phyloP scores from a whole-genome alignment of 2,329 filamentous ascomycete genomes.

The Pestalotiopsis sp. region DNA sequence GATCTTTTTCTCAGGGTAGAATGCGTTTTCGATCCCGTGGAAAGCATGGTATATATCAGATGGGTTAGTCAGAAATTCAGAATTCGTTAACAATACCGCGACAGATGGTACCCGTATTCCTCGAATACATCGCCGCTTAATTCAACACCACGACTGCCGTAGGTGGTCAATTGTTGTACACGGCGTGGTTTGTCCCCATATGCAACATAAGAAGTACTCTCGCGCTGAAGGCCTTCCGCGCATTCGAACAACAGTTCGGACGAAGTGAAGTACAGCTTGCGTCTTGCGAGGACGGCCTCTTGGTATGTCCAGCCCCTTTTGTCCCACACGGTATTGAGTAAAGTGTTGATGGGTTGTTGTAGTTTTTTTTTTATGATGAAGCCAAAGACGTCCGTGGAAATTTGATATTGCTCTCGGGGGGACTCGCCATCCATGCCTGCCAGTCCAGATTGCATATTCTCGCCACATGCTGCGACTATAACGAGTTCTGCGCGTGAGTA shows the following conservation, averaged over 20 bases:
- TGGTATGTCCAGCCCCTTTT: not conserved
- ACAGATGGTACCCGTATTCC: not conserved
- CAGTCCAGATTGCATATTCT: not conserved
- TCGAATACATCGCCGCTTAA: not conserved
- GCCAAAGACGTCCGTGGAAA: not conserved
- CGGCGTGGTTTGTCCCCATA: too few species aligned
- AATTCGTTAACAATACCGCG: not conserved
- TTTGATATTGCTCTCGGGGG: not conserved
- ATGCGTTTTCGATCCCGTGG: not conserved
- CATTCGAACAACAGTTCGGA: not conserved
- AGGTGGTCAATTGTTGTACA: too few species aligned
- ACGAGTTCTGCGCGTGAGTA: not conserved
- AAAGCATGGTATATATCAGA: not conserved
- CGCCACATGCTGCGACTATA: not conserved
- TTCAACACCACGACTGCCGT: not conserved
- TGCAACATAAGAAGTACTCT: not conserved
- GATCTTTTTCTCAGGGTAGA: not conserved
- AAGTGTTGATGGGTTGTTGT: accelerated
- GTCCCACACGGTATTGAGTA: not conserved
- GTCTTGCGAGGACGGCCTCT: not conserved
- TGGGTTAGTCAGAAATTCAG: not conserved
- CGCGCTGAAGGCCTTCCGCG: not conserved
- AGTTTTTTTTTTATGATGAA: not conserved
- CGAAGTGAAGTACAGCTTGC: not conserved
- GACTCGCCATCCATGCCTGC: not conserved